Evolutionary conservation across 192 early-diverging fungal species (phyloP).

Genomic region (Gonapodya prolifera): DNA sequence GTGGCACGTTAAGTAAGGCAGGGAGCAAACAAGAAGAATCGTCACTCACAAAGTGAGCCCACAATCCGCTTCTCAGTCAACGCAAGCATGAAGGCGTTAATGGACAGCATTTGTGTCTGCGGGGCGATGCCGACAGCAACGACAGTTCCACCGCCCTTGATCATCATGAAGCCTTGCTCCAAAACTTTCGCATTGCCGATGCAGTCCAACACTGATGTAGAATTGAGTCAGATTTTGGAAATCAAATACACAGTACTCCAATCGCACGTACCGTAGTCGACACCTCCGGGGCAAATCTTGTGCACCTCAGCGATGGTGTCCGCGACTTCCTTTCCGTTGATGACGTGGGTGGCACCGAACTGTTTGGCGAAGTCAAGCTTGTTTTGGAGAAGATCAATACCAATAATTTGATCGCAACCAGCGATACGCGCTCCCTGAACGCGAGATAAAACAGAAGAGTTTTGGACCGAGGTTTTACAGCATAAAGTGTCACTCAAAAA

Average conservation of each 20-base stretch:
- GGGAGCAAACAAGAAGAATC: neutral
- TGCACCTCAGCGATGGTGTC: slow-evolving; percentile 1
- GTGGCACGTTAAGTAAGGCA: neutral
- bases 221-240: neutral
- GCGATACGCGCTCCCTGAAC: neutral
- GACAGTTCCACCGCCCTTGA: neutral
- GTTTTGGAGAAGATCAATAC: neutral
- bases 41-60: neutral
- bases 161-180: neutral
- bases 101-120: neutral
- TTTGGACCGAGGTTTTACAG: too few relatives aligned
- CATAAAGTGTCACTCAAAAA: too few relatives aligned
- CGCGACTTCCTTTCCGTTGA: neutral
- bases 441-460: too few relatives aligned
- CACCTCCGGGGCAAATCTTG: slow-evolving; percentile 2
- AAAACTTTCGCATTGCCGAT: neutral
- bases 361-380: slow-evolving; percentile 3
- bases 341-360: slow-evolving; percentile 3
- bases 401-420: neutral
- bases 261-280: neutral
- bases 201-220: neutral
- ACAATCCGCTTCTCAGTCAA: neutral
- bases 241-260: neutral
- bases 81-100: neutral
- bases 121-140: neutral